Evolutionary conservation across 2,329 filamentous ascomycete species (phyloP).

Genomic region (Calonectria honghensis): DNA sequence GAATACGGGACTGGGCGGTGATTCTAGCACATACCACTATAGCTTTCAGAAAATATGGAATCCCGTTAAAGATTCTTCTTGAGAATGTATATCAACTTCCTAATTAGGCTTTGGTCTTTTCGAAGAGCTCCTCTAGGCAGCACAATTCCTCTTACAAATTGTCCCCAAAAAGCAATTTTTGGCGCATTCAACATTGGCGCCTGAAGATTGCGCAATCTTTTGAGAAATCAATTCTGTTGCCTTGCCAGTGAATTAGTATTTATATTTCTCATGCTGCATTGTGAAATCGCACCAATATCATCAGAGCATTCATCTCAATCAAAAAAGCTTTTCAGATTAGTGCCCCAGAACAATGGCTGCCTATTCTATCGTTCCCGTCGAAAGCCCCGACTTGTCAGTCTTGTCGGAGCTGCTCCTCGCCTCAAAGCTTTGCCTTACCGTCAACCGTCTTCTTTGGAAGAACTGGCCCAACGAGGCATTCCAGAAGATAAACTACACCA

Average conservation of each 20-base stretch:
- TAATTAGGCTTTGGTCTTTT: too few relatives aligned
- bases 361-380: conserved; percentile 24
- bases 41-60: too few relatives aligned
- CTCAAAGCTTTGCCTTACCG: conserved; percentile 32
- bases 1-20: too few relatives aligned
- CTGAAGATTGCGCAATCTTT: background rate
- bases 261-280: background rate
- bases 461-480: conserved; percentile 37
- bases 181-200: background rate
- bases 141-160: background rate
- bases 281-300: background rate
- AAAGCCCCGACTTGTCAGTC: conserved; percentile 2
- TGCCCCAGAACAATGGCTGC: background rate
- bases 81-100: too few relatives aligned
- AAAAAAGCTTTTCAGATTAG: background rate
- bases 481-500: conserved; percentile 9
- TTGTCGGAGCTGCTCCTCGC: conserved; percentile 25
- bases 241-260: background rate
- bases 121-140: background rate
- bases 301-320: background rate
- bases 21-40: too few relatives aligned
- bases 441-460: conserved; percentile 37
- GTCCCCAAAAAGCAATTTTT: background rate
- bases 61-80: too few relatives aligned
- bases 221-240: background rate